phyloP scores from a whole-genome alignment of 345 rosid species.

The Xanthoceras sorbifolium region DNA sequence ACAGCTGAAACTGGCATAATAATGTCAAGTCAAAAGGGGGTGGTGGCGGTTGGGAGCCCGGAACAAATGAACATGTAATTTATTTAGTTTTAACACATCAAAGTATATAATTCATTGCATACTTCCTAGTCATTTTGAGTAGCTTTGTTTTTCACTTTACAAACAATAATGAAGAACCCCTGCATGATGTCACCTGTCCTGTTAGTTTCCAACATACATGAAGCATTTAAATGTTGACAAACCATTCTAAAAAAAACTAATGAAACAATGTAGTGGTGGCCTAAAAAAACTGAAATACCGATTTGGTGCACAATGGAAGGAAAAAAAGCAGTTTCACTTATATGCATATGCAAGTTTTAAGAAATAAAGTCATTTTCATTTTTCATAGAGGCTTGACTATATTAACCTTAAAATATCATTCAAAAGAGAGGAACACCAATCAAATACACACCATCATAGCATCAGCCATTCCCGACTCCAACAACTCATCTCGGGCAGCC shows the following conservation, averaged over 20 bases:
- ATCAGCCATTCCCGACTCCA: slow-evolving; percentile 48
- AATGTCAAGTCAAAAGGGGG: no score
- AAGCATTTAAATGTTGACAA: background rate
- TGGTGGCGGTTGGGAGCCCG: background rate
- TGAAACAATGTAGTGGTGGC: background rate
- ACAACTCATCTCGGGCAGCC: slow-evolving; percentile 42
- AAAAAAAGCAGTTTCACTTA: background rate
- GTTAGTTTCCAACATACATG: background rate
- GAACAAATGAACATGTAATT: background rate
- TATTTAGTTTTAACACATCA: background rate
- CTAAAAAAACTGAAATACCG: background rate
- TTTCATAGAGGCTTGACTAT: background rate
- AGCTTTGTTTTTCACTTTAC: background rate
- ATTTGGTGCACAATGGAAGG: background rate
- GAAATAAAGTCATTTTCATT: background rate
- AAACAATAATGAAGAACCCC: no score
- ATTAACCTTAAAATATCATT: background rate
- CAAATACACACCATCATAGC: slow-evolving; percentile 34
- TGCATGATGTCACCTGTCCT: no score
- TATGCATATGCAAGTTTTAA: background rate
- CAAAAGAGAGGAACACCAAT: background rate
- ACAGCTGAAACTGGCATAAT: no score
- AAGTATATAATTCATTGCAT: background rate
- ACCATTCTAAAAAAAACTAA: background rate
- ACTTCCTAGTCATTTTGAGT: background rate